Base-by-base conservation (phyloP, 192 early-diverging fungal species). In the Backusella morwellensis region DNA sequence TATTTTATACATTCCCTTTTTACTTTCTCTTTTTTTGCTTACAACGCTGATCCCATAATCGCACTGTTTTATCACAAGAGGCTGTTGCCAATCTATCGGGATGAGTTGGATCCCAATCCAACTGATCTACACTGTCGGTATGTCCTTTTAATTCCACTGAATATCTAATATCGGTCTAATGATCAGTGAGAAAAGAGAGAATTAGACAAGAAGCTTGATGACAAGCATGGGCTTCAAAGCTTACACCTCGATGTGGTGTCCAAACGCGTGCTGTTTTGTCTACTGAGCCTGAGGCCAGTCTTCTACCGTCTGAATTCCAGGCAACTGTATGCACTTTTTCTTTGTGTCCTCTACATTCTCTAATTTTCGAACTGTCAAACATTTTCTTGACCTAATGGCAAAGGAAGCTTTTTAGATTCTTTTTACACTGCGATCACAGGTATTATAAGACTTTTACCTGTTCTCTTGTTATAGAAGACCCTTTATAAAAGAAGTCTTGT, bases 11-110 rank as follows among this genome's bases (percentile, higher is more conserved):
- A n/a, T 32, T 44, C 32, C 32, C 32, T 32, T 3, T 32, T 32
- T 32, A 3, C 2, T 32, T 32, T 32, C 32, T 32, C 0, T 17
- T 35, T 56, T 2, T 35, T 8, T 66, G 1, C 88, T 70, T 82
- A 92, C 90, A 86, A 70, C 94, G 82, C 44, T 92, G 85, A 82
- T 96, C 95, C 95, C 95, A 96, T 59, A 96, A 80, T 38, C 93
- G 83, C 14, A 95, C 89, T 1, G 92, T 94, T 69, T 85, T 93
- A 79, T 96, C 95, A 50, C 89, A 86, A 26, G 92, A 92, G 14
- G 93, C 92, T 3, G 95, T 93, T 3, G 91, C 94, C 40, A 96
- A 84, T 34, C 83, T 77, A 73, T 93, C 86, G 9, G 90, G 86
- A 74, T 93, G 86, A 19, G 88, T 87, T 6, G 95, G 95, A 83